A percentile compares a stretch with the other conserved stretches of the same genome.
Conservation (phyloP, 306 rosid genomes). For the Crotalaria pallida region DNA sequence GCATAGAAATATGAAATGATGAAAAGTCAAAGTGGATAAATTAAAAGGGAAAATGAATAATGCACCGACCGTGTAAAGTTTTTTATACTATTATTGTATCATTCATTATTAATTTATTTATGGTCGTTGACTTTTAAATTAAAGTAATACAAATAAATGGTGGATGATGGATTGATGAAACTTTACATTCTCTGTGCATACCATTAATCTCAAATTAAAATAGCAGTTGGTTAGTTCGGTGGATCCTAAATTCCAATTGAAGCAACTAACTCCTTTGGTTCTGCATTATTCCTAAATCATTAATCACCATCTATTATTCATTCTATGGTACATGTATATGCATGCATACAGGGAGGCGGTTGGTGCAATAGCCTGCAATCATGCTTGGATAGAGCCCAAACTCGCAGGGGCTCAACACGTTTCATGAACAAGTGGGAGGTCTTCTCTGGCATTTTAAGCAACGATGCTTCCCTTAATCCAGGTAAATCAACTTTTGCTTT, state of each 20-base stretch:
- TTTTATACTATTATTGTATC: no score
- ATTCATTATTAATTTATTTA: no score
- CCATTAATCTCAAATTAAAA: no score
- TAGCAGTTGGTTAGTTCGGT: slow-evolving; percentile 13
- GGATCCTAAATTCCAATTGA: slow-evolving; percentile 22
- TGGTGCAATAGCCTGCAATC: slow-evolving; percentile 84
- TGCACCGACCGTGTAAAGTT: no score
- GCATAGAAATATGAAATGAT: slow-evolving; percentile 11
- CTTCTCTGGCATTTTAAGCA: slow-evolving; percentile 75
- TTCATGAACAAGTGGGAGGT: slow-evolving; percentile 59
- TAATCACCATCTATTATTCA: neutral
- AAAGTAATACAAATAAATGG: no score
- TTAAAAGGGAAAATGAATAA: no score
- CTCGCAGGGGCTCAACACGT: slow-evolving; percentile 76
- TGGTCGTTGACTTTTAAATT: no score
- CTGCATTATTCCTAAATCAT: slow-evolving; percentile 4
- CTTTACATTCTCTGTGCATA: no score
- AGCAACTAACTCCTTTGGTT: neutral
- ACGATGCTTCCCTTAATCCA: slow-evolving; percentile 78
- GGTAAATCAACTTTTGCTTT: slow-evolving; percentile 31
- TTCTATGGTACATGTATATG: no score
- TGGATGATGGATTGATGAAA: no score
- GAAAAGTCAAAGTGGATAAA: neutral
- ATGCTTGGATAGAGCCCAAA: slow-evolving; percentile 71
- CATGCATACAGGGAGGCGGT: slow-evolving; percentile 92